These are phyloP conservation scores for Teunomyces lycoperdinae DNA, from an alignment of 805 yeast genomes.

Conservation along the genomic window DNA sequence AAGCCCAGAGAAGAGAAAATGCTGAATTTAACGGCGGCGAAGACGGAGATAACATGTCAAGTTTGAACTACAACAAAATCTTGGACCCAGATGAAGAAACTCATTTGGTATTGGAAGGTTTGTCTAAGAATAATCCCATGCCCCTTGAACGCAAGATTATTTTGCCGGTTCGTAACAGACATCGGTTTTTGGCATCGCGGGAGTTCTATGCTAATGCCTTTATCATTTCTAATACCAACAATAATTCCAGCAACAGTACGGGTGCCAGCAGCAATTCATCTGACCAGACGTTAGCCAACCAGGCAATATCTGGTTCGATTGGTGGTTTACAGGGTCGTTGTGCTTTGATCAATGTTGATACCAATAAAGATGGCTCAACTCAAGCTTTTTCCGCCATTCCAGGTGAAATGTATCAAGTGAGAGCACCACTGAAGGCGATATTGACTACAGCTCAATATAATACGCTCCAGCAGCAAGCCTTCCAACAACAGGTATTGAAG, in stretches of 20 bases:
- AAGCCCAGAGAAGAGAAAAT: conserved; percentile 72
- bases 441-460: conserved; percentile 41
- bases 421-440: conserved; percentile 46
- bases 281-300: conserved; percentile 44
- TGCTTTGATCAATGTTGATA: conserved; percentile 66
- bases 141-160: conserved; percentile 79
- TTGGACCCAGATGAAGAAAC: conserved; percentile 91
- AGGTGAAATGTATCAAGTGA: conserved; percentile 49
- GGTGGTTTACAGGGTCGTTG: conserved; percentile 83
- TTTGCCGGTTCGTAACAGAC: conserved; percentile 67
- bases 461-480: conserved; percentile 40
- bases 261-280: conserved; percentile 15
- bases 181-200: conserved; percentile 78
- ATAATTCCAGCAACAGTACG: conserved; percentile 25
- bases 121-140: conserved; percentile 70
- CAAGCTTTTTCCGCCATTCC: conserved; percentile 56
- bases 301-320: conserved; percentile 48
- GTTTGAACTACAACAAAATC: conserved; percentile 45
- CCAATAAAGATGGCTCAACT: conserved; percentile 24
- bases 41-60: conserved; percentile 15
- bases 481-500: conserved; percentile 43
- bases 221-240: conserved; percentile 56
- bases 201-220: conserved; percentile 92
- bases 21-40: conserved; percentile 37
- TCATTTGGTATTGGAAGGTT: conserved; percentile 86